These are phyloP conservation scores for Colletotrichum sojae DNA, from an alignment of 2,329 filamentous ascomycete species.

Conservation along the genomic window DNA sequence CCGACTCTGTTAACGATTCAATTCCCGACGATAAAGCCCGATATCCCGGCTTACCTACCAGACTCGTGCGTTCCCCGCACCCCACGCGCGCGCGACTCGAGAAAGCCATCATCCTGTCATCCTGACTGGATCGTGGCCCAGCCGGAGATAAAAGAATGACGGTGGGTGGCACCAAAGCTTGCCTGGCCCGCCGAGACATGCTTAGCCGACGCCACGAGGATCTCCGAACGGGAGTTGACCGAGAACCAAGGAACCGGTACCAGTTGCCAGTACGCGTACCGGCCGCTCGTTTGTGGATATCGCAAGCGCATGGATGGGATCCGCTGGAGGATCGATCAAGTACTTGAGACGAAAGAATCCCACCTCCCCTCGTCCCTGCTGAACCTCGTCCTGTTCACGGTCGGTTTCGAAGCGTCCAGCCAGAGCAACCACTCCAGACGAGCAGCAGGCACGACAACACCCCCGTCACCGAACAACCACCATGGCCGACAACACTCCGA, in stretches of 20 bases:
- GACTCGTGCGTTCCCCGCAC: slow-evolving; percentile 17
- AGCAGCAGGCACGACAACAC: too few species aligned
- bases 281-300: background rate
- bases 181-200: background rate
- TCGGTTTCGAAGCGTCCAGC: too few species aligned
- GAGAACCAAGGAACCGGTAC: slow-evolving; percentile 10
- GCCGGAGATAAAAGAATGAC: background rate
- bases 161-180: slow-evolving; percentile 11
- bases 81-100: background rate
- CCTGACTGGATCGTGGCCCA: background rate
- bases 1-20: background rate
- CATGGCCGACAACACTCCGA: slow-evolving; percentile 17
- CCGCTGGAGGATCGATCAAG: too few species aligned
- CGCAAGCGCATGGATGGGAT: background rate
- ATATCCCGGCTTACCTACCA: background rate
- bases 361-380: background rate
- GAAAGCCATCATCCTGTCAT: background rate
- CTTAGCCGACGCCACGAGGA: background rate
- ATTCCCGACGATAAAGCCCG: background rate
- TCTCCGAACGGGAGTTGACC: slow-evolving; percentile 23
- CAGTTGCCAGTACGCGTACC: background rate
- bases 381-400: too few species aligned
- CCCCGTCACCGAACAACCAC: too few species aligned
- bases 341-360: slow-evolving; percentile 5
- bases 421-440: background rate